Conservation (phyloP, 2,329 filamentous ascomycete genomes). For the Escovopsis sp. region DNA sequence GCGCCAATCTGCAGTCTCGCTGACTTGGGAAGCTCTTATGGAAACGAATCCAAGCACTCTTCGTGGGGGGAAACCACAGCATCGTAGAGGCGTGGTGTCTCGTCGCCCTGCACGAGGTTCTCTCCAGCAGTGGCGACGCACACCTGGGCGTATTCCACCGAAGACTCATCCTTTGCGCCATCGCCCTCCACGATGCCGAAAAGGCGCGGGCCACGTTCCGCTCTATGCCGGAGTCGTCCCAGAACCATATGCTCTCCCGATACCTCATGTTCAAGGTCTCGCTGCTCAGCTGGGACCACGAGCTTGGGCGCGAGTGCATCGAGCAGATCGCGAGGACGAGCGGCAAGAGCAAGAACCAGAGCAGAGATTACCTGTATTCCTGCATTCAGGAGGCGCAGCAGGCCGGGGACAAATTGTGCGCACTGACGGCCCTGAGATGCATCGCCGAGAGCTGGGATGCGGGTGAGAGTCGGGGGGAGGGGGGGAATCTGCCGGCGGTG, state of each 20-base stretch:
- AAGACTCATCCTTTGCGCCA: conserved; percentile 56
- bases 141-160: conserved; percentile 57
- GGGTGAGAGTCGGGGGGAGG: conserved; percentile 7
- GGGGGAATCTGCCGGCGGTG: conserved; percentile 20
- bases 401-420: conserved; percentile 43
- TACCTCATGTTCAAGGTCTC: conserved; percentile 66
- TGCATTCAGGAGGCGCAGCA: conserved; percentile 66
- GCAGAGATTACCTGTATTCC: conserved; percentile 53
- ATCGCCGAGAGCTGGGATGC: conserved; percentile 14
- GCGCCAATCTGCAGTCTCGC: not conserved
- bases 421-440: conserved; percentile 23
- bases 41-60: conserved; percentile 55
- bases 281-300: conserved; percentile 40
- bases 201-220: conserved; percentile 26
- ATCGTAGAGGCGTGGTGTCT: conserved; percentile 55
- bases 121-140: conserved; percentile 46
- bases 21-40: conserved; percentile 50
- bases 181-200: conserved; percentile 27
- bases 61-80: conserved; percentile 34
- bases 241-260: conserved; percentile 47
- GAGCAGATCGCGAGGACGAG: conserved; percentile 38
- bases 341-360: conserved; percentile 24
- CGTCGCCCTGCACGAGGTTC: conserved; percentile 50
- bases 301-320: conserved; percentile 48
- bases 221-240: conserved; percentile 41